phyloP scores from a whole-genome alignment of 2,329 filamentous ascomycete genomes.

The Ustulina deusta region DNA sequence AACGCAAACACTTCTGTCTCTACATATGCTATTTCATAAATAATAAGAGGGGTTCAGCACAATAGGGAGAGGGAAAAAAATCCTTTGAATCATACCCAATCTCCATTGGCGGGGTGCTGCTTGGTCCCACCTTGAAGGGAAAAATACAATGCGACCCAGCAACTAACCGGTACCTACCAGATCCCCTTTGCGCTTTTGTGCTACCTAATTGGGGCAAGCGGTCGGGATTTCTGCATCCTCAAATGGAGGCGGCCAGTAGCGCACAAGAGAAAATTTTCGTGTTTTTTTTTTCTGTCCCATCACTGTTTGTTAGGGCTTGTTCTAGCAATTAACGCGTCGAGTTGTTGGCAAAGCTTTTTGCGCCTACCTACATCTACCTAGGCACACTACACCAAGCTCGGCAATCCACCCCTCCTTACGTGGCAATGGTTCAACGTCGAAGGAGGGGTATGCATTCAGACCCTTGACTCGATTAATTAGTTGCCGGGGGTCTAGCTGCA shows the following conservation, averaged over 20 bases:
- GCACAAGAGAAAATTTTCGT: conserved; percentile 18
- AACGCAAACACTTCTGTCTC: conserved; percentile 37
- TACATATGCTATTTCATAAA: conserved; percentile 36
- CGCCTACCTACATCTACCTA: neutral
- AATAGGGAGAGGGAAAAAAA: conserved; percentile 22
- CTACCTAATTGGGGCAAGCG: conserved; percentile 22
- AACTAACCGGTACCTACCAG: conserved; percentile 1
- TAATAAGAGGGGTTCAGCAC: conserved; percentile 33
- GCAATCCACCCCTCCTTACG: conserved; percentile 28
- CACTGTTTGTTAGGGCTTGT: conserved; percentile 1
- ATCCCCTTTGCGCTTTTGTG: conserved; percentile 2
- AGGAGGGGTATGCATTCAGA: conserved; percentile 27
- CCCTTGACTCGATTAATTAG: conserved; percentile 18
- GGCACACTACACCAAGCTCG: conserved; percentile 6
- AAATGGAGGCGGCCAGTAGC: conserved; percentile 10
- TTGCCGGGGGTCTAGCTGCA: conserved; percentile 21
- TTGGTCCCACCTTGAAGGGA: conserved; percentile 32
- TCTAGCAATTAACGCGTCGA: neutral
- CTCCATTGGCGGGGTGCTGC: conserved; percentile 37
- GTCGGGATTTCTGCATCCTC: neutral
- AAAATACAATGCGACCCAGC: conserved; percentile 28
- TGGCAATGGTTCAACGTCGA: conserved; percentile 24
- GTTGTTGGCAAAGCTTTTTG: neutral
- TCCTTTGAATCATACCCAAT: conserved; percentile 26
- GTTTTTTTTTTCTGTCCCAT: conserved; percentile 1